phyloP scores from a whole-genome alignment of 306 rosid genomes.

The Fragaria vesca region DNA sequence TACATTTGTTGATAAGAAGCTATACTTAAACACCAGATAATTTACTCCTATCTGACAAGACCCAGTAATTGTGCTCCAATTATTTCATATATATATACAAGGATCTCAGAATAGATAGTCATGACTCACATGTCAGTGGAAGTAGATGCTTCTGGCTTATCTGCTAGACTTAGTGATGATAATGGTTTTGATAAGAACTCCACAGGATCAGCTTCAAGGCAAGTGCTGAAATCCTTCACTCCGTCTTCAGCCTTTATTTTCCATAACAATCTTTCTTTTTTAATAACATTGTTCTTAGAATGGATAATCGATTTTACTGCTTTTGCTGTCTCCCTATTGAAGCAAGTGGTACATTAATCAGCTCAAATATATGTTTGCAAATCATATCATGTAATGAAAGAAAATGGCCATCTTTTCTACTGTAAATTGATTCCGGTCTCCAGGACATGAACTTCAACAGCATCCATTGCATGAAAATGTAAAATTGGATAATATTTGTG shows the following conservation, averaged over 20 bases:
- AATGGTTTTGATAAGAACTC: constrained; percentile 16
- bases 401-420: neutral
- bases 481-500: neutral
- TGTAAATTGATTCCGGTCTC: neutral
- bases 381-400: neutral
- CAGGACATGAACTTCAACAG: neutral
- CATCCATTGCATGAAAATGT: neutral
- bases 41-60: neutral
- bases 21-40: neutral
- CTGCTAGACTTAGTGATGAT: constrained; percentile 18
- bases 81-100: neutral
- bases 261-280: neutral
- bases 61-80: neutral
- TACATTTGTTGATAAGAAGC: neutral
- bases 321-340: neutral
- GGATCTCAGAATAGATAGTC: neutral
- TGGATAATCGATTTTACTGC: neutral
- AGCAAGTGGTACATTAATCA: constrained; percentile 2
- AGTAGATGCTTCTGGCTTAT: neutral
- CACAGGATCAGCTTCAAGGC: neutral
- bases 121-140: neutral
- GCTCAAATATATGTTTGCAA: neutral
- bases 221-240: constrained; percentile 14
- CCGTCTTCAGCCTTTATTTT: neutral
- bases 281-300: neutral